Conservation (phyloP, 1,139 yeast genomes). For the Debaryomycetaceae sp. region DNA sequence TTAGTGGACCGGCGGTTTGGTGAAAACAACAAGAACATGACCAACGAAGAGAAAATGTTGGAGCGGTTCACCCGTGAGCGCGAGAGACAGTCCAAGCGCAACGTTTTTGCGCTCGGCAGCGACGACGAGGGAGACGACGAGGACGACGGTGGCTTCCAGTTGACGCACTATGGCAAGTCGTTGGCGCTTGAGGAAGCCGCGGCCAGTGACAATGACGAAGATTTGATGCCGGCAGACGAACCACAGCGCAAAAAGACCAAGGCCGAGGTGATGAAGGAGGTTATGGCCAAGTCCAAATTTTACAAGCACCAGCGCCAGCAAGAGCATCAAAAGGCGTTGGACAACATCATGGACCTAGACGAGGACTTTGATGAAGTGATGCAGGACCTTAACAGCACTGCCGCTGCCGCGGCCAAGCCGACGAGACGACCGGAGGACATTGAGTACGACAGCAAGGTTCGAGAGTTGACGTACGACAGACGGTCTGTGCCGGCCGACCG, state of each 20-base stretch:
- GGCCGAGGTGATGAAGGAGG: constrained; percentile 94
- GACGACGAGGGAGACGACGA: constrained; percentile 62
- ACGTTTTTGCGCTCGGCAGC: constrained; percentile 58
- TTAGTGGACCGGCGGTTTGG: constrained; percentile 88
- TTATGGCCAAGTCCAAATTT: constrained; percentile 90
- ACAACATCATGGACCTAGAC: constrained; percentile 72
- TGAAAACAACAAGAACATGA: constrained; percentile 66
- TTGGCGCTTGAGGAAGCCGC: constrained; percentile 48
- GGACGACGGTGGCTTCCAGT: constrained; percentile 40
- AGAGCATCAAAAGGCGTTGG: constrained; percentile 66
- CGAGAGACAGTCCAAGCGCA: constrained; percentile 53
- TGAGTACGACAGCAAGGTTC: constrained; percentile 71
- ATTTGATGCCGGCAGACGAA: constrained; percentile 16
- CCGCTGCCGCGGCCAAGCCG: constrained; percentile 12
- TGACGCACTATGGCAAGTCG: constrained; percentile 80
- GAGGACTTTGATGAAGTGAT: constrained; percentile 73
- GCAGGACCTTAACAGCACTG: constrained; percentile 42
- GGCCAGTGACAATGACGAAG: constrained; percentile 30
- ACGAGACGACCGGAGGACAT: constrained; percentile 42
- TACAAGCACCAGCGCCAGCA: constrained; percentile 86
- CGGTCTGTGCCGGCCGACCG: constrained; percentile 96
- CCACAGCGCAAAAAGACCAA: constrained; percentile 71
- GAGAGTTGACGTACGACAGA: constrained; percentile 76
- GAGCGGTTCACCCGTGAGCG: constrained; percentile 90
- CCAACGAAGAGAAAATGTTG: constrained; percentile 89